Evolutionary conservation across 306 rosid species (phyloP).

Genomic region (Cyamopsis tetragonoloba): DNA sequence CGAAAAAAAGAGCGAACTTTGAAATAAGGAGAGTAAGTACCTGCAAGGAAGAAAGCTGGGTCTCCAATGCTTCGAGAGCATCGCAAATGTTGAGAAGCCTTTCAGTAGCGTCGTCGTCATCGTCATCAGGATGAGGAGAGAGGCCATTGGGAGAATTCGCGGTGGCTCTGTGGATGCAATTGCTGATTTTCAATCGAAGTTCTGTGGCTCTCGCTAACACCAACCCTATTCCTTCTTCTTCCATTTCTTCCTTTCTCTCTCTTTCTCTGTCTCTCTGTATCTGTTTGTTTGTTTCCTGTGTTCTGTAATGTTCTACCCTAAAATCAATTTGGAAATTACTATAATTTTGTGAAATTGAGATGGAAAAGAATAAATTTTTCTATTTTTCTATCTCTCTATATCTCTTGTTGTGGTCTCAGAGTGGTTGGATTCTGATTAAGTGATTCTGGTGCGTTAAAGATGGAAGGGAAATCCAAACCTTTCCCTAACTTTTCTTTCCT

Average conservation of each 20-base stretch:
- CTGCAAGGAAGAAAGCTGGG: slow-evolving; percentile 83
- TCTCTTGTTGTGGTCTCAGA: not conserved
- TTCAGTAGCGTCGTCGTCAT: slow-evolving; percentile 44
- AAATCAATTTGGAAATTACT: not conserved
- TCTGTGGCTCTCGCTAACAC: slow-evolving; percentile 91
- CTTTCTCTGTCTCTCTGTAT: not conserved
- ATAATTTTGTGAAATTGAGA: not conserved
- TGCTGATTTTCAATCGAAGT: slow-evolving; percentile 73
- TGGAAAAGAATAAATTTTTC: slow-evolving; percentile 5
- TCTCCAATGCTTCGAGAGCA: slow-evolving; percentile 85
- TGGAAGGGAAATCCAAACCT: not conserved
- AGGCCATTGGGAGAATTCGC: slow-evolving; percentile 27
- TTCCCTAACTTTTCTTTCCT: not conserved
- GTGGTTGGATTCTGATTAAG: not conserved
- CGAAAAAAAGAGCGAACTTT: not conserved
- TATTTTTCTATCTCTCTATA: not conserved
- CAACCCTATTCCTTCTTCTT: slow-evolving; percentile 79
- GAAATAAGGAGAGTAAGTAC: slow-evolving; percentile 28
- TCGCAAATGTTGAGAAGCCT: slow-evolving; percentile 70
- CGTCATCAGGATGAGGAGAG: slow-evolving; percentile 31
- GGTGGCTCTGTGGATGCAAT: slow-evolving; percentile 52
- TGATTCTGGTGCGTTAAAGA: not conserved
- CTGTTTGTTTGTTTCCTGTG: not conserved
- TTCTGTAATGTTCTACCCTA: not conserved
- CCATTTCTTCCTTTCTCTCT: slow-evolving; percentile 32